Evolutionary conservation across 495 filamentous ascomycete species (phyloP).

Genomic region (Penicillium cosmopolitanum): DNA sequence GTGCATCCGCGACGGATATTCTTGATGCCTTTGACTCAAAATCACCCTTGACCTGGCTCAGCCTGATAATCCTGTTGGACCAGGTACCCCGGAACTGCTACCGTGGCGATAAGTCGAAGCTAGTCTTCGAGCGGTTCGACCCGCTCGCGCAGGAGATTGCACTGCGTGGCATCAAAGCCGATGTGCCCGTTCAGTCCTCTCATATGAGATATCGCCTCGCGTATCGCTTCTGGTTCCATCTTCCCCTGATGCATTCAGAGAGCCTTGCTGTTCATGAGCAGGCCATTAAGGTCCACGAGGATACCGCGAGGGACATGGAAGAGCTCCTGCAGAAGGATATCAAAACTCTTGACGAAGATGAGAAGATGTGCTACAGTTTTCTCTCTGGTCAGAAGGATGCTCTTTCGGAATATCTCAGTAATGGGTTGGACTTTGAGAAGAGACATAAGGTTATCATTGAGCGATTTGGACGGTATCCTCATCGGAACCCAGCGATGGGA

Average conservation of each 20-base stretch:
- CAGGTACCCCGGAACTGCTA: conserved; percentile 41
- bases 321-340: conserved; percentile 20
- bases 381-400: conserved; percentile 18
- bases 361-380: conserved; percentile 20
- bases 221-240: conserved; percentile 36
- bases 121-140: conserved; percentile 36
- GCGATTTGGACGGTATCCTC: conserved; percentile 34
- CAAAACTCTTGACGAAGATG: conserved; percentile 18
- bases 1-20: conserved; percentile 24
- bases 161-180: conserved; percentile 21
- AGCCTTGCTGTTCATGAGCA: conserved; percentile 29
- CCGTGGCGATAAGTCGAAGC: conserved; percentile 31
- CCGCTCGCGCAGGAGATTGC: conserved; percentile 32
- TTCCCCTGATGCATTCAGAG: conserved; percentile 42
- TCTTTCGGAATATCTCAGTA: conserved; percentile 15
- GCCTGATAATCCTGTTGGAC: conserved; percentile 33
- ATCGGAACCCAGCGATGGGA: conserved; percentile 28
- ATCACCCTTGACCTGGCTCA: conserved; percentile 29
- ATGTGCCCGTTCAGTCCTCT: conserved; percentile 20
- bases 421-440: conserved; percentile 25
- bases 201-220: conserved; percentile 32
- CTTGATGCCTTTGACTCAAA: conserved; percentile 24
- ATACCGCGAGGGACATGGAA: conserved; percentile 24
- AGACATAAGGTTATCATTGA: conserved; percentile 34
- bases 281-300: conserved; percentile 25